A percentile compares a stretch with the other conserved stretches of the same genome.
Conservation (phyloP, 1,139 yeast species). For the Candida albicans region DNA sequence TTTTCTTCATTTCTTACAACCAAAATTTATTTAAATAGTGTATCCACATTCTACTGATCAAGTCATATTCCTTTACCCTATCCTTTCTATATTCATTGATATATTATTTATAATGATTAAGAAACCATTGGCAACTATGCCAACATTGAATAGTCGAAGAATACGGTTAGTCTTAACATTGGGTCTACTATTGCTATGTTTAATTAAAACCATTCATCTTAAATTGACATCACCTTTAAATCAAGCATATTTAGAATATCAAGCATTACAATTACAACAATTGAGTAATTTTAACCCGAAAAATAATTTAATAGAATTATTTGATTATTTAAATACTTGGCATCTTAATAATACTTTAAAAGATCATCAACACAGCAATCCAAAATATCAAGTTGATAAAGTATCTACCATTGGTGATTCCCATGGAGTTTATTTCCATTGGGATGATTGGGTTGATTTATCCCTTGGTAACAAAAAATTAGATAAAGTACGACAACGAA, state of each 20-base stretch:
- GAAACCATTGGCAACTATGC: conserved; percentile 2
- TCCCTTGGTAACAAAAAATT: conserved; percentile 26
- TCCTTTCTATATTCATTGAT: too few species aligned
- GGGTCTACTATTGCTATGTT: conserved; percentile 17
- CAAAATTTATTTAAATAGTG: too few species aligned
- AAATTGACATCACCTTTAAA: conserved; percentile 19
- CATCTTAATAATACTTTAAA: not conserved
- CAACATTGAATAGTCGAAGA: conserved; percentile 2
- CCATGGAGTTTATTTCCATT: conserved; percentile 35
- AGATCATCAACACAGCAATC: too few species aligned
- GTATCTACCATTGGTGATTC: conserved; percentile 13
- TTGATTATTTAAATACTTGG: conserved; percentile 17
- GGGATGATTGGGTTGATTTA: conserved; percentile 47
- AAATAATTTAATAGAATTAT: conserved; percentile 21
- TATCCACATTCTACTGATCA: too few species aligned
- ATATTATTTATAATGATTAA: not conserved
- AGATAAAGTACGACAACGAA: conserved; percentile 18
- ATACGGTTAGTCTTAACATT: not conserved
- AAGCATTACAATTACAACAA: conserved; percentile 26
- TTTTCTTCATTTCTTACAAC: too few species aligned
- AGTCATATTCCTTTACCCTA: too few species aligned
- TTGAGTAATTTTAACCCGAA: conserved; percentile 31
- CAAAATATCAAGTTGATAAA: too few species aligned
- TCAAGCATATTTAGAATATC: conserved; percentile 24
- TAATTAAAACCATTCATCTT: conserved; percentile 15